Base-by-base conservation (phyloP, 768 basidiomycete genomes). In the Auriscalpium orientale region DNA sequence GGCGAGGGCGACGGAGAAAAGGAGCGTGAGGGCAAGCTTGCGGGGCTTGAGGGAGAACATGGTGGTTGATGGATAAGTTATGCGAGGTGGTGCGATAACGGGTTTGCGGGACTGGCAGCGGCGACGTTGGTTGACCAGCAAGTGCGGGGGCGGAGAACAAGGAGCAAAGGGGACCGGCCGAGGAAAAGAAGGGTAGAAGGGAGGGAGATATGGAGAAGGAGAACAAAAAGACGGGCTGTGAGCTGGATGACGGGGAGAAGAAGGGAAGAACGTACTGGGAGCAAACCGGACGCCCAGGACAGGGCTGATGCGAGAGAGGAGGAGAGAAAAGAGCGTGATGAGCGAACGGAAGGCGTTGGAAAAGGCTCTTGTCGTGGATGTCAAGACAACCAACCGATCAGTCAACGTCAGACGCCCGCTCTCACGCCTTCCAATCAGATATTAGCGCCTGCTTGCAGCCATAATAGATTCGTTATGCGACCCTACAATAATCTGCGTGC, bases 1-100 rank as follows among this genome's bases (percentile, higher is more conserved):
- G 68, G 79, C 69, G 67, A 89, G 65, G 60, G 80, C 74, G 65
- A 83, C 61, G 68, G 70, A 79, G 66, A 82, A 73, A 79, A 89
- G 66, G 78, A 90, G 75, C 64, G 84, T 80, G 74, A 86, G 72
- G 62, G 75, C 71, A 66, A 80, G 65, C 63, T 71, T 74, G 66
- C 68, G 69, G 63, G 70, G 61, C 56, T 70, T 77, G 63, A 74
- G 70, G 61, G 72, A 63, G 65, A 77, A 72, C 84, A 85, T 88
- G 70, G 65, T 66, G 66, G 54, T 54, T 56, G 40, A 56, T 7
- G 56, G 45, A 34, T 60, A 38, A n/a, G 33, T 13, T 28, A 38
- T n/a, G 15, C 35, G 47, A 11, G 43, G 54, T 38, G 43, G 49
- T 48, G 28, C 45, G 48, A 46, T 33, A 51, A 46, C 35, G 58